These are phyloP conservation scores for Geopyxis carbonaria DNA, from an alignment of 495 filamentous ascomycete genomes.

Conservation along the genomic window DNA sequence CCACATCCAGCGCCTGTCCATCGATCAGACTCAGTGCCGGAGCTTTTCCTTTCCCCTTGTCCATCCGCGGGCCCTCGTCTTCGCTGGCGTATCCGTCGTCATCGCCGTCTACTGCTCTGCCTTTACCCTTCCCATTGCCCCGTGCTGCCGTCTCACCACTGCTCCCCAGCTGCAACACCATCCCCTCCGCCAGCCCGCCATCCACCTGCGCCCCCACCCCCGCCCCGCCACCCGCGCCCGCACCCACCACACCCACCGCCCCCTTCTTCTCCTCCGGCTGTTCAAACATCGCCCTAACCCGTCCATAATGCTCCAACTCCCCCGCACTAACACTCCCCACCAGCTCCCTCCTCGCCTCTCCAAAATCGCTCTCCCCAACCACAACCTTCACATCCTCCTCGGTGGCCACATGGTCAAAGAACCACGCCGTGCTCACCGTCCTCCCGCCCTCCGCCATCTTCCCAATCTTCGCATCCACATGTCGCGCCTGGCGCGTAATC, in stretches of 20 bases:
- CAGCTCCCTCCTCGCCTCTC: constrained; percentile 60
- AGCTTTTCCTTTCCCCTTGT: constrained; percentile 39
- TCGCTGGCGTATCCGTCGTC: not conserved
- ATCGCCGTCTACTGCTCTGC: not conserved
- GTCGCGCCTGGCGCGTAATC: constrained; percentile 71
- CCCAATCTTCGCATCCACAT: constrained; percentile 71
- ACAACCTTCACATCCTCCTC: constrained; percentile 67
- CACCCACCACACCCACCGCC: constrained; percentile 28
- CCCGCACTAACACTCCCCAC: constrained; percentile 83
- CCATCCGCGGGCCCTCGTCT: constrained; percentile 16
- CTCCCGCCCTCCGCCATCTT: constrained; percentile 34
- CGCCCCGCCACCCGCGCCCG: constrained; percentile 29
- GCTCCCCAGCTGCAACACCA: constrained; percentile 25
- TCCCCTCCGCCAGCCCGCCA: too few species aligned
- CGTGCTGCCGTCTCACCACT: too few species aligned
- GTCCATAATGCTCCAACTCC: constrained; percentile 81
- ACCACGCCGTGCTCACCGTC: constrained; percentile 70
- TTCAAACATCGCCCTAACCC: constrained; percentile 69
- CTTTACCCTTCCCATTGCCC: constrained; percentile 7
- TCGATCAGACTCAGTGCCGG: constrained; percentile 10
- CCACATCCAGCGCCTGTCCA: constrained; percentile 22
- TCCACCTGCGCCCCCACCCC: too few species aligned
- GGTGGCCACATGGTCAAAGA: constrained; percentile 81
- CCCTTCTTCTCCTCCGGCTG: constrained; percentile 24
- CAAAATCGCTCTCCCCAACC: constrained; percentile 78